Evolutionary conservation across 495 filamentous ascomycete genomes (phyloP), one percentile per base, ranked within the genome.

Genomic region (Lineolata rhizophorae): DNA sequence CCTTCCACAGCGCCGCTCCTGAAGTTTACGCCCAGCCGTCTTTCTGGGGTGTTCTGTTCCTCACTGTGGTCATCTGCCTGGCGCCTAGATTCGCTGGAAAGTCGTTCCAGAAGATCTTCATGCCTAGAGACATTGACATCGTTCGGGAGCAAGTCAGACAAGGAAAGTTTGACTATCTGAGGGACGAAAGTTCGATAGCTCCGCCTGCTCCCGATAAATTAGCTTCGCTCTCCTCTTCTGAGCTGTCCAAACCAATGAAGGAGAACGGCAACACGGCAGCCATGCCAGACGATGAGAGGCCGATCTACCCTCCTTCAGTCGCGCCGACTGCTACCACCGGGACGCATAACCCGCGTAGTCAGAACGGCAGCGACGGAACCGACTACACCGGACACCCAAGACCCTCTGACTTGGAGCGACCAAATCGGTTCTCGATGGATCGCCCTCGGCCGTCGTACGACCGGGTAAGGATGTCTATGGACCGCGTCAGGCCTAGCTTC

Each of bases 71-170:
- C 32, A 62, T 90, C 12, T 81, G 75, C 46, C 52, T 99, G 27
- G 65, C 90, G 5, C 90, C 90, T 14, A 72, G 87, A 5, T 81
- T 94, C 51, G 60, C 70, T 16, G 55, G 74, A 53, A 99, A 99
- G 55, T 54, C 70, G 19, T 51, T 87, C 17, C 85, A 93, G 52
- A 99, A 99, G 53, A 72, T 91, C 25, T 91, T 75, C 56, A 76
- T 80, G 49, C 90, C 90, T 4, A 68, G 67, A 29, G 90, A 99
- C 44, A 71, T 94, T 32, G 90, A 99, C 49, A 92, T 99, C 43
- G 72, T 99, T 43, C 78, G 90, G 19, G 90, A 99, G 53, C 78
- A 92, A 55, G 64, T 87, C 33, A 67, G 67, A 27, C 62, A 65
- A 42, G 87, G 87, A 34, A 71, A 73, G 39, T 94, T 80, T 51